Conservation (phyloP, 2,329 filamentous ascomycete genomes). For the Colletotrichum sp. region DNA sequence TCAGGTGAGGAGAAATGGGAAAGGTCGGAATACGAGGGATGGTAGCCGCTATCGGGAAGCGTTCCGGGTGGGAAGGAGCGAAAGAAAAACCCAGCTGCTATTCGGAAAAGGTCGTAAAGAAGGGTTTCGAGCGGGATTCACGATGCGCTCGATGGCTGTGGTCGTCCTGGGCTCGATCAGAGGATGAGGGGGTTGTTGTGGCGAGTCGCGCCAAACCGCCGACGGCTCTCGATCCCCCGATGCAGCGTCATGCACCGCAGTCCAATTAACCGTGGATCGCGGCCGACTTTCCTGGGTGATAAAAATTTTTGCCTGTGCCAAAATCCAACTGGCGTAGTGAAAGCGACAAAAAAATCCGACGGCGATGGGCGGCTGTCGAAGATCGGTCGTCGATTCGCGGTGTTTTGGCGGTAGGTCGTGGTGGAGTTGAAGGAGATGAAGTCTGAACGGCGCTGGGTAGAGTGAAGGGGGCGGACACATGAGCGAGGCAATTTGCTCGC, state of each 20-base stretch:
- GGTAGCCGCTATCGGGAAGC: neutral
- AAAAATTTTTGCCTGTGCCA: neutral
- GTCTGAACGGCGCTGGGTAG: slow-evolving; percentile 22
- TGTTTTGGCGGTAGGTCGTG: slow-evolving; percentile 18
- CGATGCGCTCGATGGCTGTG: slow-evolving; percentile 25
- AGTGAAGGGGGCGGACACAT: slow-evolving; percentile 23
- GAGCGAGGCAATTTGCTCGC: slow-evolving; percentile 22
- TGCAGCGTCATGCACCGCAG: slow-evolving; percentile 37
- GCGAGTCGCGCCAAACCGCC: slow-evolving; percentile 42
- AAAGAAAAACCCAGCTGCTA: neutral
- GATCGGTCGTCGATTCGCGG: slow-evolving; percentile 15
- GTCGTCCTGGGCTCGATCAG: slow-evolving; percentile 19
- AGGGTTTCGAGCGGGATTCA: slow-evolving; percentile 2
- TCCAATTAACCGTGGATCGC: slow-evolving; percentile 9
- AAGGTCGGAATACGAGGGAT: slow-evolving; percentile 16
- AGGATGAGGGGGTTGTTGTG: slow-evolving; percentile 31
- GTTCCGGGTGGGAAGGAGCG: slow-evolving; percentile 20
- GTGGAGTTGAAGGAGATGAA: slow-evolving; percentile 24
- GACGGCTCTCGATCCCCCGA: slow-evolving; percentile 39
- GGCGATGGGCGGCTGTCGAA: slow-evolving; percentile 10
- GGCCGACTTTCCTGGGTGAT: neutral
- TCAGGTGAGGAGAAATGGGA: slow-evolving; percentile 25
- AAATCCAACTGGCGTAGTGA: slow-evolving; percentile 2
- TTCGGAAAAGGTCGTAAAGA: slow-evolving; percentile 1
- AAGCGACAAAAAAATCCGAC: slow-evolving; percentile 14